These are phyloP conservation scores for Schizosaccharomyces lindneri DNA, from an alignment of 805 yeast species.

Conservation along the genomic window DNA sequence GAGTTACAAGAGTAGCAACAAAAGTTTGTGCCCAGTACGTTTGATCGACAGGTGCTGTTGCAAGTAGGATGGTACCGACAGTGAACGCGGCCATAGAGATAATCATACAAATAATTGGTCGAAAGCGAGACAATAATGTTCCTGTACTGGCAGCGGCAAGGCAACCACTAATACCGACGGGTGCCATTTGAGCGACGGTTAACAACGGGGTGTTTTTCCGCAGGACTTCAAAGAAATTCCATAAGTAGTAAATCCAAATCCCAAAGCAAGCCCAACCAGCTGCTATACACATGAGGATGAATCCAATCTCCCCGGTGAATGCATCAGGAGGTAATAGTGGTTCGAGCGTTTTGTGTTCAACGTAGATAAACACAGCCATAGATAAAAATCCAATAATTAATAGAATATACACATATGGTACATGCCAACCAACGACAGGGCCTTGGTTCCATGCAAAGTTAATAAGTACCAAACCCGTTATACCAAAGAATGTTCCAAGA, in stretches of 20 bases:
- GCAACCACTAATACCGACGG: constrained; percentile 28
- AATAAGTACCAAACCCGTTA: constrained; percentile 33
- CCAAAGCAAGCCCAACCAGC: constrained; percentile 66
- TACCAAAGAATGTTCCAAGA: constrained; percentile 31
- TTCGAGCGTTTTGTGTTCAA: constrained; percentile 22
- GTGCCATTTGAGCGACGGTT: constrained; percentile 22
- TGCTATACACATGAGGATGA: constrained; percentile 26
- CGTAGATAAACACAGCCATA: constrained; percentile 22
- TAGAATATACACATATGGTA: constrained; percentile 31
- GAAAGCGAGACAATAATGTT: constrained; percentile 19
- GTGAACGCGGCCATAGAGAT: constrained; percentile 29
- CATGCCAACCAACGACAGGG: constrained; percentile 43
- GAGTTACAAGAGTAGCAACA: constrained; percentile 28
- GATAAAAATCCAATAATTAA: constrained; percentile 25
- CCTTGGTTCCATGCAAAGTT: constrained; percentile 58
- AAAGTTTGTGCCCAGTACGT: constrained; percentile 33
- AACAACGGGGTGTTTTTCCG: constrained; percentile 24
- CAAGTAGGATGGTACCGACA: constrained; percentile 27
- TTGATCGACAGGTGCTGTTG: constrained; percentile 33
- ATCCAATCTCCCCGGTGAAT: constrained; percentile 21
- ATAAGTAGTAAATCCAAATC: constrained; percentile 41
- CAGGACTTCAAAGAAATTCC: constrained; percentile 25
- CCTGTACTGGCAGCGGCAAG: constrained; percentile 31
- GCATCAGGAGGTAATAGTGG: constrained; percentile 32
- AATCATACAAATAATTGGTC: constrained; percentile 26